These are phyloP conservation scores for Xylariaceae sp. DNA, from an alignment of 2,329 filamentous ascomycete genomes.

Conservation along the genomic window DNA sequence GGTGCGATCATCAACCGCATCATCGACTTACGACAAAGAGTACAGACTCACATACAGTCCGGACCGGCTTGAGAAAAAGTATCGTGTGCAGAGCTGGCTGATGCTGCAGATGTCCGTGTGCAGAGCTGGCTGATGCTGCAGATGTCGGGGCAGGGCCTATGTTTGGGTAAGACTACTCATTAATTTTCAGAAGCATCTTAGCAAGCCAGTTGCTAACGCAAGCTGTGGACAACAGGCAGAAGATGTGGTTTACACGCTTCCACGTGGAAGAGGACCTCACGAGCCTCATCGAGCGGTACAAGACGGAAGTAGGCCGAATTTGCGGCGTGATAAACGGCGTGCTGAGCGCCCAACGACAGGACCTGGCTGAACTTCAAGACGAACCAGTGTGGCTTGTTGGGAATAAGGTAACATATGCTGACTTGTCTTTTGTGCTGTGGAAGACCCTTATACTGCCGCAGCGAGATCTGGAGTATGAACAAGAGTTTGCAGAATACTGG, in stretches of 20 bases:
- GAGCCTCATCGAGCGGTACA: constrained; percentile 25
- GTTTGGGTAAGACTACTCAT: constrained; percentile 16
- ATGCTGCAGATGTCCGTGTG: constrained; percentile 37
- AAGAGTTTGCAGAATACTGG: constrained; percentile 13
- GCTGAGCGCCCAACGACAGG: constrained; percentile 10
- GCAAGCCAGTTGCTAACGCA: too few species aligned
- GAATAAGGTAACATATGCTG: constrained; percentile 20
- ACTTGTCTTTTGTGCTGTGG: constrained; percentile 21
- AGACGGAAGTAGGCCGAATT: constrained; percentile 21
- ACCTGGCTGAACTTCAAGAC: constrained; percentile 1
- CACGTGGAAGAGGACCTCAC: constrained; percentile 30
- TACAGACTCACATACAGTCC: constrained; percentile 37
- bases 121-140: constrained; percentile 43
- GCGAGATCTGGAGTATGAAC: constrained; percentile 5
- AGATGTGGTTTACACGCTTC: constrained; percentile 31
- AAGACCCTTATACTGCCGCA: constrained; percentile 7
- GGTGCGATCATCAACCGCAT: constrained; percentile 49
- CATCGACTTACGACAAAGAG: constrained; percentile 41
- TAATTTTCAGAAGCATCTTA: too few species aligned
- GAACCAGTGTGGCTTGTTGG: constrained; percentile 22
- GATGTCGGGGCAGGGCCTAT: constrained; percentile 40
- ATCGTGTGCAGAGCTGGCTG: constrained; percentile 39
- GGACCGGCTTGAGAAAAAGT: constrained; percentile 32
- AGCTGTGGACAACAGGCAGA: constrained; percentile 26
- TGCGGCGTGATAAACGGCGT: constrained; percentile 12